Evolutionary conservation across 1,139 yeast genomes (phyloP), one percentile per base, ranked within the genome.

Genomic region (Debaryomyces subglobosus): DNA sequence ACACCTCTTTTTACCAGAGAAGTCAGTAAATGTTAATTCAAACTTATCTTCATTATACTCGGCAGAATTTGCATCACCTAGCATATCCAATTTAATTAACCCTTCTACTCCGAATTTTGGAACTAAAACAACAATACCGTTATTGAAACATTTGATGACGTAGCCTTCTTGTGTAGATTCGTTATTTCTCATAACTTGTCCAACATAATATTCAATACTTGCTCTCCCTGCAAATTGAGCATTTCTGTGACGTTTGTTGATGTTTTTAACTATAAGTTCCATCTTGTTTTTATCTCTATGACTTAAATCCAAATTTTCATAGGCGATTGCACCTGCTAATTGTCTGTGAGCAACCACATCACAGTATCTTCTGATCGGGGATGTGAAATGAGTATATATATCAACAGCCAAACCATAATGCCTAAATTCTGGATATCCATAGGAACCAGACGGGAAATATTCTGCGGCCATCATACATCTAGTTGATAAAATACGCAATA

Each of bases 381-480:
- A 91, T 1, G 99, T 95, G 75, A 92, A 95, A 78, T 95, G 99
- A 0, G 99, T 95, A 68, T 95, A 95, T 42, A 95, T 95, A 60
- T 91, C 97, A 47, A 94, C 92, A 0, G 99, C 99, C 52, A 95
- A 78, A 64, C 99, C 99, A 68, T 95, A 95, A 76, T 95, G 99
- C 53, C 86, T 84, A 72, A 90, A 95, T 56, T 95, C 99, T n/a
- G 96, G 85, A 61, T 89, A 89, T 6, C 96, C 89, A 61, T 79
- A 89, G 13, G 88, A 83, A n/a, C 99, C 99, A 0, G 97, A 82
- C 6, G 96, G 85, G 74, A 95, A 95, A 65, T 95, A 95, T 62
- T 94, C 98, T 1, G 99, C 99, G 2, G 99, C 97, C 88, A 91
- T 89, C 99, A 95, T 95, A 71, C 99, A 94, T 62, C 99, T 81